A percentile compares a stretch with the other conserved stretches of the same genome.
These are phyloP conservation scores for Paramyrothecium sp. DNA, from an alignment of 2,329 filamentous ascomycete species.

Conservation along the genomic window DNA sequence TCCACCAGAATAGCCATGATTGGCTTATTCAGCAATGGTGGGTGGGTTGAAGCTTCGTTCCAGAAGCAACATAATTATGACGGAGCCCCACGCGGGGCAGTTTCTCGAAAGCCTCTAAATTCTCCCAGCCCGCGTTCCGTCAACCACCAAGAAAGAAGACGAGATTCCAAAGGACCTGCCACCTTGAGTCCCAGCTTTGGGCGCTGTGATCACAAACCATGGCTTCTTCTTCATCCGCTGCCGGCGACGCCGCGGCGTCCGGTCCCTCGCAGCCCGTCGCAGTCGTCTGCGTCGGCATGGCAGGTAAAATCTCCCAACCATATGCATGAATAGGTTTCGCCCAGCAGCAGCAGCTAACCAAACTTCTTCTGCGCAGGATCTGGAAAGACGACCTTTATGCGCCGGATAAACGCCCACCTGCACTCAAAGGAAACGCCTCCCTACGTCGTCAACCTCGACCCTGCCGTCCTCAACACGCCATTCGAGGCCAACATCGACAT, in stretches of 20 bases:
- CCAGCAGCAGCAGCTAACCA: background rate
- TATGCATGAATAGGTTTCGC: no score
- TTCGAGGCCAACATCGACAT: constrained; percentile 99
- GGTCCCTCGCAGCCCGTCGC: constrained; percentile 56
- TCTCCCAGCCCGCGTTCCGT: background rate
- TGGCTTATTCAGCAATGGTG: background rate
- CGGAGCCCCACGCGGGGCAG: background rate
- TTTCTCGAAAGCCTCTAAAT: background rate
- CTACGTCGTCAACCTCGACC: constrained; percentile 96
- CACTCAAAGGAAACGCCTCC: constrained; percentile 78
- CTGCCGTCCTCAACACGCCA: constrained; percentile 87
- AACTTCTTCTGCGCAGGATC: constrained; percentile 56
- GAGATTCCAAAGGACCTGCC: background rate
- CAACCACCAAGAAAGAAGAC: background rate
- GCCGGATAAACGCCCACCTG: constrained; percentile 91
- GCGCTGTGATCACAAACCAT: constrained; percentile 14
- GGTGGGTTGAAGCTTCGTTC: background rate
- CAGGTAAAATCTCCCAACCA: constrained; percentile 52
- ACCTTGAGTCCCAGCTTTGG: background rate
- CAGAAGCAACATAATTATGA: background rate
- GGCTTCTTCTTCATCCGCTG: constrained; percentile 30
- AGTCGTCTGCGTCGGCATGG: constrained; percentile 96
- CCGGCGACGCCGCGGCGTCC: constrained; percentile 16
- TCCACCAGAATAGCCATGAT: no score
- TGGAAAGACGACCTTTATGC: constrained; percentile 99